Evolutionary conservation across 1,284 basidiomycete genomes (phyloP).

Genomic region (Irpex sp.): DNA sequence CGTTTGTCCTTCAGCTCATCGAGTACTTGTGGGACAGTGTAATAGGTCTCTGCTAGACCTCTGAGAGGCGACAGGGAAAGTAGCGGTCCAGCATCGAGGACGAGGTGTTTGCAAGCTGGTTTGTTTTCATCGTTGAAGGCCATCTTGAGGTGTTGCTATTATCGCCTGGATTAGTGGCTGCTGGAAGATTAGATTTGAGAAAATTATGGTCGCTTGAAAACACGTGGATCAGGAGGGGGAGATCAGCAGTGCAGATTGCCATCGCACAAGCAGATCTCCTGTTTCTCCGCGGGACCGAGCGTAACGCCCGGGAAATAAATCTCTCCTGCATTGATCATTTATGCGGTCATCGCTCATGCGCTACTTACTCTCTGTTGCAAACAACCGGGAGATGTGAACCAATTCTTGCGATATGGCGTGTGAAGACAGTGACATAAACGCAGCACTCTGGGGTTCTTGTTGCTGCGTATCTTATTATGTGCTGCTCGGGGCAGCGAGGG

Average conservation of each 20-base stretch:
- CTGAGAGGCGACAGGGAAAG: slow-evolving; percentile 83
- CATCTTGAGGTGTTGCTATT: slow-evolving; percentile 17
- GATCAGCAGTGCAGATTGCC: background rate
- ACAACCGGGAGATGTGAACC: no score
- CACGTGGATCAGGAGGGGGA: background rate
- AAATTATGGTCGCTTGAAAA: background rate
- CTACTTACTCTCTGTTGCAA: no score
- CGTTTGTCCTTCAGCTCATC: slow-evolving; percentile 85
- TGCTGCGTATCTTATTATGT: background rate
- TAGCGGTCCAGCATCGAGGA: slow-evolving; percentile 91
- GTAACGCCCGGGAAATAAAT: no score
- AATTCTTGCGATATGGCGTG: no score
- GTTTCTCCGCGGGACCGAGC: no score
- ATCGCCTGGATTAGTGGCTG: background rate
- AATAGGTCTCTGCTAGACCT: slow-evolving; percentile 77
- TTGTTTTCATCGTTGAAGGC: slow-evolving; percentile 20
- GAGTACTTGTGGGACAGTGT: slow-evolving; percentile 88
- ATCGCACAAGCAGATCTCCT: background rate
- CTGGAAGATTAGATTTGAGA: background rate
- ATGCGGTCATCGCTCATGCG: no score
- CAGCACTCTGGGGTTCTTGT: background rate
- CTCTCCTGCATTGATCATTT: background rate
- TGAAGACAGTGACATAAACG: no score
- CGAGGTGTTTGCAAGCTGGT: slow-evolving; percentile 69
- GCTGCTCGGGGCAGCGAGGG: background rate